Percentiles rank a stretch among this genome's conserved stretches.
phyloP scores from a whole-genome alignment of 108 stramenopile genomes.

The Pseudonitzschia multiseries region DNA sequence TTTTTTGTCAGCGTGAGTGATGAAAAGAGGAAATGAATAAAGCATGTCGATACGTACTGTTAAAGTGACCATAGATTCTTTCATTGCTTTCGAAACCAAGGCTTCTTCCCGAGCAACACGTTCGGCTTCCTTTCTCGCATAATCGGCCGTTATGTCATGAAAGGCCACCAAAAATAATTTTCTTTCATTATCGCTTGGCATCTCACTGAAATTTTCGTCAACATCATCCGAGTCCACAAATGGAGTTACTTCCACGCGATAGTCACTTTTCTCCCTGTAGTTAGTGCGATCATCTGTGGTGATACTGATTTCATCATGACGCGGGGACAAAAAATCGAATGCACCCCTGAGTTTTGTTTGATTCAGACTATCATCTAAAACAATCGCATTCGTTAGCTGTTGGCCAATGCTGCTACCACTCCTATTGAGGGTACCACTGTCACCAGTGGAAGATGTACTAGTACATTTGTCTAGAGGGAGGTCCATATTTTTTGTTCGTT shows the following conservation, averaged over 20 bases:
- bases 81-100: constrained; percentile 16
- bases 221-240: not conserved
- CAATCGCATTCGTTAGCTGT: not conserved
- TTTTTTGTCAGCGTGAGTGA: not conserved
- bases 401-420: not conserved
- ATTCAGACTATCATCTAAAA: not conserved
- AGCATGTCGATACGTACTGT: not conserved
- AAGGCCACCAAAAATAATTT: constrained; percentile 14
- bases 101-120: constrained; percentile 10
- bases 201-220: not conserved
- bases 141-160: constrained; percentile 14
- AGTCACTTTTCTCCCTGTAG: not conserved
- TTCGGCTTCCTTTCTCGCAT: constrained; percentile 16
- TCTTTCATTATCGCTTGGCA: not conserved
- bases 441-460: not conserved
- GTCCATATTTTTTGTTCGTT: not conserved
- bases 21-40: not conserved
- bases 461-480: not conserved
- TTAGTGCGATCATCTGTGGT: not conserved
- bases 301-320: constrained; percentile 1
- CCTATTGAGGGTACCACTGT: not conserved
- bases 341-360: constrained; percentile 10
- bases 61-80: constrained; percentile 13
- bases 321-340: not conserved
- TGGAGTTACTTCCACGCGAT: constrained; percentile 3